phyloP scores from a whole-genome alignment of 83 land plant species.

The Thuja plicata region DNA sequence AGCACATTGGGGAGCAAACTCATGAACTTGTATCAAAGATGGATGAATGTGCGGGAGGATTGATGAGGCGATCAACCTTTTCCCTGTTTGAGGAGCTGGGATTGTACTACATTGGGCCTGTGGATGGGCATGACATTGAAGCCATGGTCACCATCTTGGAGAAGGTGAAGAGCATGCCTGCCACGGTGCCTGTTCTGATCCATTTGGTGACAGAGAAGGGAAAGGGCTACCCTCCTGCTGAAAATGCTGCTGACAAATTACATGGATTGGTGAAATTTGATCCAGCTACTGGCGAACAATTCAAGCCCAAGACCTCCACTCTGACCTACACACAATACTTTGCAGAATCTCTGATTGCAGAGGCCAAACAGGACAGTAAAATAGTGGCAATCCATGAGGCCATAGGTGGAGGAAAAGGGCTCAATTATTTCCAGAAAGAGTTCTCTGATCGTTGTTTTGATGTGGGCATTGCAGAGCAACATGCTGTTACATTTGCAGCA shows the following conservation, averaged over 20 bases:
- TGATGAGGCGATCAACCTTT: slow-evolving; percentile 51
- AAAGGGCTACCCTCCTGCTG: slow-evolving; percentile 65
- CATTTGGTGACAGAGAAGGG: slow-evolving; percentile 72
- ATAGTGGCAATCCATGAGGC: slow-evolving; percentile 78
- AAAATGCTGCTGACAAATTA: slow-evolving; percentile 58
- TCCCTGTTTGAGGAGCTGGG: slow-evolving; percentile 73
- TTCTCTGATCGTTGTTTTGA: slow-evolving; percentile 55
- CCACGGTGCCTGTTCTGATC: slow-evolving; percentile 68
- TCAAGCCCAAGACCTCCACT: slow-evolving; percentile 48
- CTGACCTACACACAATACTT: slow-evolving; percentile 65
- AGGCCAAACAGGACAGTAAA: slow-evolving; percentile 58
- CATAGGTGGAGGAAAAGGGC: slow-evolving; percentile 75
- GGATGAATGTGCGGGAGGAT: slow-evolving; percentile 66
- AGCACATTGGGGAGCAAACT: too few species aligned
- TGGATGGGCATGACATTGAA: slow-evolving; percentile 61
- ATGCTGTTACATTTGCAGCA: slow-evolving; percentile 73
- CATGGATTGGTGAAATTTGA: slow-evolving; percentile 74
- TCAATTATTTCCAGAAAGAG: slow-evolving; percentile 58
- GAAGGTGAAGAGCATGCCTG: slow-evolving; percentile 59
- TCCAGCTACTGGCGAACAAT: slow-evolving; percentile 54
- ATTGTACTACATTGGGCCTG: slow-evolving; percentile 72
- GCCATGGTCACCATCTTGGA: slow-evolving; percentile 50
- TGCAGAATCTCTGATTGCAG: slow-evolving; percentile 55
- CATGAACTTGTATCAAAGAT: slow-evolving; percentile 64
- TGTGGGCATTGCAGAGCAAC: slow-evolving; percentile 39